Evolutionary conservation across 106 monocot genomes (phyloP).

Genomic region (Vanilla planifolia): DNA sequence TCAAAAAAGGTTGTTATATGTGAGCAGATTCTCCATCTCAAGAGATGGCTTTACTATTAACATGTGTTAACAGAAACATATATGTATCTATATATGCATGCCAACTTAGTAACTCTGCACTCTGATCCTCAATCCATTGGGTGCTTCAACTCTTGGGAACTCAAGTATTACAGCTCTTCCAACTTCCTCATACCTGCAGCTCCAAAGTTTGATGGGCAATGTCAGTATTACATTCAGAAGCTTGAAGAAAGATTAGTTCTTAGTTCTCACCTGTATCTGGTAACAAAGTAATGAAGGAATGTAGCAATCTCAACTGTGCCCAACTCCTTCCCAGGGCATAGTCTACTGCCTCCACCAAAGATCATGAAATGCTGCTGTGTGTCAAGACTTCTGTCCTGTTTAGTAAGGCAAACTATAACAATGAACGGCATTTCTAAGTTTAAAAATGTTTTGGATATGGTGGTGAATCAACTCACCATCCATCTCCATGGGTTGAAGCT

Average conservation of each 20-base stretch:
- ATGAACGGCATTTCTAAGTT: background rate
- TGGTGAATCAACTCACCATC: slow-evolving; percentile 39
- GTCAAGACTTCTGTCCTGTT: slow-evolving; percentile 48
- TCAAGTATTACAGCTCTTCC: slow-evolving; percentile 36
- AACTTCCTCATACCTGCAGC: slow-evolving; percentile 62
- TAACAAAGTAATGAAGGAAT: slow-evolving; percentile 74
- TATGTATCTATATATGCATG: background rate
- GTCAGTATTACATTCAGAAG: too few species aligned
- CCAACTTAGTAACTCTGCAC: slow-evolving; percentile 15
- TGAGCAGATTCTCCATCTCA: too few species aligned
- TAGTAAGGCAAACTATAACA: background rate
- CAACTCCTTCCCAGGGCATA: slow-evolving; percentile 72
- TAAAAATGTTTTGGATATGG: background rate
- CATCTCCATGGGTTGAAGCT: slow-evolving; percentile 99
- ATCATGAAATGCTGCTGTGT: slow-evolving; percentile 62
- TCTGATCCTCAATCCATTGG: slow-evolving; percentile 36
- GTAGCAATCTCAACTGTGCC: slow-evolving; percentile 62
- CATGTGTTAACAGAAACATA: background rate
- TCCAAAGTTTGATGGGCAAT: background rate
- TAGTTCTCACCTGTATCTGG: slow-evolving; percentile 53
- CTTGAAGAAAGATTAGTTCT: too few species aligned
- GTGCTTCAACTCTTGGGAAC: slow-evolving; percentile 74
- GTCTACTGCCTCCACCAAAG: slow-evolving; percentile 65
- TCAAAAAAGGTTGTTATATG: too few species aligned
- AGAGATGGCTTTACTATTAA: too few species aligned